These are phyloP conservation scores for Lyophyllum semitale DNA, from an alignment of 768 basidiomycete genomes.

Conservation along the genomic window DNA sequence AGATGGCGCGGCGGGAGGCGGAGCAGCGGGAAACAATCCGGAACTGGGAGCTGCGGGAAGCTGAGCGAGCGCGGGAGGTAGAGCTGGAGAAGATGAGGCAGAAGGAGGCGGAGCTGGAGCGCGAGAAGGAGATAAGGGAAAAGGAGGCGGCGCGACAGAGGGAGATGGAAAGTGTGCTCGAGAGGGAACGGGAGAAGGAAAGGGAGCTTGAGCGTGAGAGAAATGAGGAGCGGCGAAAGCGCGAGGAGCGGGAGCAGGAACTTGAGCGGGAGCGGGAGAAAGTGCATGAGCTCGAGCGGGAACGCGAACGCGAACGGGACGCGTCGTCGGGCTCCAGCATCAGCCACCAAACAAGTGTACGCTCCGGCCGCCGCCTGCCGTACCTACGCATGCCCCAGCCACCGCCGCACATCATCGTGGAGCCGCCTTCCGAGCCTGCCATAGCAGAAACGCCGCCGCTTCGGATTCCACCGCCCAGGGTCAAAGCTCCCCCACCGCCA, in stretches of 20 bases:
- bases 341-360: conserved; percentile 6
- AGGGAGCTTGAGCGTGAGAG: conserved; percentile 9
- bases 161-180: conserved; percentile 1
- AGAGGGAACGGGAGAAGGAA: neutral
- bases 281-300: conserved; percentile 9
- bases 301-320: conserved; percentile 9
- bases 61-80: conserved; percentile 10
- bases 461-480: conserved; percentile 5
- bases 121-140: conserved; percentile 13
- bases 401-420: neutral
- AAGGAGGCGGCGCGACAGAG: neutral
- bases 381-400: conserved; percentile 21
- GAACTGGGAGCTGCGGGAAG: conserved; percentile 5
- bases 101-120: conserved; percentile 11
- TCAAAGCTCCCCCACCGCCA: neutral
- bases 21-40: conserved; percentile 12
- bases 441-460: conserved; percentile 4
- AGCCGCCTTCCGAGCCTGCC: neutral
- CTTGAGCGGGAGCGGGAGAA: conserved; percentile 1
- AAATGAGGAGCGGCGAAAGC: conserved; percentile 14
- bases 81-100: neutral
- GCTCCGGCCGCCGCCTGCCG: conserved; percentile 7
- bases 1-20: conserved; percentile 3
- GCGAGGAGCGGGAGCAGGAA: conserved; percentile 18
- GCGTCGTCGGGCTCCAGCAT: conserved; percentile 5